These are phyloP conservation scores for Pichia paraexigua DNA, from an alignment of 805 yeast species.

Conservation along the genomic window DNA sequence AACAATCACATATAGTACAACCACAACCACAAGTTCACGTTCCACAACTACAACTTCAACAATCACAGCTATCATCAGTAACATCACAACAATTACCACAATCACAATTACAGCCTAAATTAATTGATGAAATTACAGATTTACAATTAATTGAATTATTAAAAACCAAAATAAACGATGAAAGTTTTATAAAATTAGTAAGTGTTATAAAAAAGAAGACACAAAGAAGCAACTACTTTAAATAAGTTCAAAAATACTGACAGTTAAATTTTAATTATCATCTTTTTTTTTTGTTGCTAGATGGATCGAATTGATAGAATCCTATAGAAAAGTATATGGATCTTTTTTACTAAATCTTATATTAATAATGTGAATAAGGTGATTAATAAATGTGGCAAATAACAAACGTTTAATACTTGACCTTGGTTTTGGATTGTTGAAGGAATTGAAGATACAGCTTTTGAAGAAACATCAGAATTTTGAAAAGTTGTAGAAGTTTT, in stretches of 20 bases:
- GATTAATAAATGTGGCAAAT: neutral
- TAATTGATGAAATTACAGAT: neutral
- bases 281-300: neutral
- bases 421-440: neutral
- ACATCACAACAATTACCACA: no score
- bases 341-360: no score
- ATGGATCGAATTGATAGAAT: neutral
- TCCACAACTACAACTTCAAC: no score
- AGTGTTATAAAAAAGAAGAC: neutral
- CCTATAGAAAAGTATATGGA: neutral
- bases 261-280: no score
- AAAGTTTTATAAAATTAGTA: neutral
- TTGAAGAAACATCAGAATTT: no score
- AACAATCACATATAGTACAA: neutral
- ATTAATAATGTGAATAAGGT: neutral
- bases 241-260: neutral
- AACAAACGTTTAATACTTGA: neutral
- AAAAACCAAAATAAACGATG: neutral
- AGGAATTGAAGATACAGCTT: neutral
- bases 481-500: neutral
- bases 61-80: no score
- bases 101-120: neutral
- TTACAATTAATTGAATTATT: neutral
- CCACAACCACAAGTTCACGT: no score
- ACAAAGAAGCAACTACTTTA: neutral